A percentile compares a stretch with the other conserved stretches of the same genome.
Evolutionary conservation across 1,284 basidiomycete genomes (phyloP).

Genomic region (Ceratobasidium sp.): DNA sequence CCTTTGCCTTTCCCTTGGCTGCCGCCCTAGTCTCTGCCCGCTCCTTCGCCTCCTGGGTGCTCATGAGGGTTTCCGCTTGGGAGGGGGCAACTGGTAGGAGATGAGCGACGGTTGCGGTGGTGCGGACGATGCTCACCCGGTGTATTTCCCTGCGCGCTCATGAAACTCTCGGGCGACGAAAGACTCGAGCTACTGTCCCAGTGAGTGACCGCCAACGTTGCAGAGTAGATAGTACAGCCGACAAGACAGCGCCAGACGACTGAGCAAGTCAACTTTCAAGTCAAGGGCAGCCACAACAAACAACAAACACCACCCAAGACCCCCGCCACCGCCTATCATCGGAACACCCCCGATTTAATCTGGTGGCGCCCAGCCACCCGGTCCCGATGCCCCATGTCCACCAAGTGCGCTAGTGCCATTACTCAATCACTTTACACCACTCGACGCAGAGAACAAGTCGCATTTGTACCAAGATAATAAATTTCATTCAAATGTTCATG

Average conservation of each 20-base stretch:
- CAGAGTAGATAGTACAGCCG: too few species aligned
- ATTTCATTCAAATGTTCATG: conserved; percentile 12
- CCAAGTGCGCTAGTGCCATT: too few species aligned
- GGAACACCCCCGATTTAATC: not conserved
- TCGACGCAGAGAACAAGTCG: too few species aligned
- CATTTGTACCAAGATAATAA: conserved; percentile 10
- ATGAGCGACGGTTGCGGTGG: too few species aligned
- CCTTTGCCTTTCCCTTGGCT: conserved; percentile 23
- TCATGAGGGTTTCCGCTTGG: conserved; percentile 32
- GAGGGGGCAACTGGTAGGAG: too few species aligned
- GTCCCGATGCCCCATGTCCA: too few species aligned
- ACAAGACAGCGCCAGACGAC: too few species aligned
- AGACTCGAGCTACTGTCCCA: not conserved
- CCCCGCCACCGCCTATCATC: conserved; percentile 27
- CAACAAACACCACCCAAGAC: conserved; percentile 18
- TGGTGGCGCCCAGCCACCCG: not conserved
- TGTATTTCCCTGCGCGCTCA: conserved; percentile 10
- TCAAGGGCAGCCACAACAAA: conserved; percentile 3
- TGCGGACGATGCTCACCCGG: conserved; percentile 17
- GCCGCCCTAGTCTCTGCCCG: conserved; percentile 8
- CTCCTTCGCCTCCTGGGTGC: conserved; percentile 31
- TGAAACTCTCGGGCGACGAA: not conserved
- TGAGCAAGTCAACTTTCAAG: not conserved
- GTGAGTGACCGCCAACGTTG: too few species aligned
- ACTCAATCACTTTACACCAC: too few species aligned